These are phyloP conservation scores for Amoebophrya sp. DNA, from an alignment of 169 alveolate genomes.

Conservation along the genomic window DNA sequence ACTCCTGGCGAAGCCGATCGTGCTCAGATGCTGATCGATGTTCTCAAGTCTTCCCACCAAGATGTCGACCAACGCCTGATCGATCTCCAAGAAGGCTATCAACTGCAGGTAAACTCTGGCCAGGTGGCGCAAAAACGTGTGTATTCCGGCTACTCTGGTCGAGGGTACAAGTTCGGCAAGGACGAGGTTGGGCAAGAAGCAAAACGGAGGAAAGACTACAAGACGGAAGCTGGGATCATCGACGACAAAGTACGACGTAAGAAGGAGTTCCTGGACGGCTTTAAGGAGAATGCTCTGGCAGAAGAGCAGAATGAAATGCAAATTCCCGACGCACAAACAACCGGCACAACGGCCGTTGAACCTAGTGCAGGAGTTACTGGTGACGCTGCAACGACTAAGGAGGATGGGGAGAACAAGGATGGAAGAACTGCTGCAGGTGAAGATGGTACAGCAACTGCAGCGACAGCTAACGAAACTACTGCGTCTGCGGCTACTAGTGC, in stretches of 20 bases:
- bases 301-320: too few species aligned
- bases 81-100: slow-evolving; percentile 64
- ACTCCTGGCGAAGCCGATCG: slow-evolving; percentile 80
- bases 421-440: too few species aligned
- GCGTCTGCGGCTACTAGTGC: too few species aligned
- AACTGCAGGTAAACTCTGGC: slow-evolving; percentile 57
- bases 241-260: background rate
- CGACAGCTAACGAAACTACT: too few species aligned
- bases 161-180: slow-evolving; percentile 85
- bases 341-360: too few species aligned
- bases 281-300: too few species aligned
- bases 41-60: slow-evolving; percentile 69
- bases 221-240: background rate
- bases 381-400: too few species aligned
- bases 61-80: slow-evolving; percentile 70
- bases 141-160: slow-evolving; percentile 86
- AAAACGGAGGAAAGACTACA: background rate
- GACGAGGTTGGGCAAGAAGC: slow-evolving; percentile 58
- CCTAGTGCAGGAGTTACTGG: too few species aligned
- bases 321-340: too few species aligned
- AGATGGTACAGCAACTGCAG: too few species aligned
- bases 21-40: slow-evolving; percentile 88
- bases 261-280: background rate
- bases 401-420: too few species aligned
- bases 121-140: slow-evolving; percentile 69